phyloP scores from a whole-genome alignment of 176 grass and related monocot species.

The Aegilops speltoides region DNA sequence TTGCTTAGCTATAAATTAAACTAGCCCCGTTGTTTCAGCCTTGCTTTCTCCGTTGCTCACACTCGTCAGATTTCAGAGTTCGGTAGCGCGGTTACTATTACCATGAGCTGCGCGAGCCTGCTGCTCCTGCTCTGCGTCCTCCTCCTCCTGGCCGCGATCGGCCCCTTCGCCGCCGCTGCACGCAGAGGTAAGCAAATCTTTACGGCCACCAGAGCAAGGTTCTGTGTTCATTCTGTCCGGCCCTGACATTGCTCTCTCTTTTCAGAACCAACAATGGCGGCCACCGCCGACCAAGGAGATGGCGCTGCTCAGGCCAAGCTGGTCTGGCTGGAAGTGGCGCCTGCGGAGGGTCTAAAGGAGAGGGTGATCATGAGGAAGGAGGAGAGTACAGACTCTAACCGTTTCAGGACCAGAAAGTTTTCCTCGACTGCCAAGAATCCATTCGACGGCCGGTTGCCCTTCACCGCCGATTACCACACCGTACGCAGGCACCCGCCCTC shows the following conservation, averaged over 20 bases:
- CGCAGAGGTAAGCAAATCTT: conserved; percentile 30
- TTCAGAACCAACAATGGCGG: conserved; percentile 3
- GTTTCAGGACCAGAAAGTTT: conserved; percentile 33
- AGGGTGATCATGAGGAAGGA: background rate
- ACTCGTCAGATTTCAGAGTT: background rate
- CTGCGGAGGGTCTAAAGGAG: background rate
- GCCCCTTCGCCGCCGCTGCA: conserved; percentile 24
- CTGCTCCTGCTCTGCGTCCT: conserved; percentile 14
- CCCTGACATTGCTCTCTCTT: background rate
- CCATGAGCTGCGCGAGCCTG: conserved; percentile 6
- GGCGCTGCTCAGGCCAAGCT: background rate
- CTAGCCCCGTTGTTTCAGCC: background rate
- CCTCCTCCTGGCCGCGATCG: background rate
- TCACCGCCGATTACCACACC: conserved; percentile 67
- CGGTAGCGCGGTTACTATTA: background rate
- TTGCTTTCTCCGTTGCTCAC: background rate
- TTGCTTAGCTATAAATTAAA: background rate
- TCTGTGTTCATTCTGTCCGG: too few relatives aligned
- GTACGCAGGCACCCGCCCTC: conserved; percentile 49
- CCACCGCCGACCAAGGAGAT: background rate
- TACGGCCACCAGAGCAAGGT: too few relatives aligned
- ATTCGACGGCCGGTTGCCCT: conserved; percentile 46
- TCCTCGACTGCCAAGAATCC: background rate
- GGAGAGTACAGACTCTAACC: background rate
- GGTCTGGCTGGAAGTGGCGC: background rate